Base-by-base conservation (phyloP, 306 rosid species). In the Rubus idaeus region DNA sequence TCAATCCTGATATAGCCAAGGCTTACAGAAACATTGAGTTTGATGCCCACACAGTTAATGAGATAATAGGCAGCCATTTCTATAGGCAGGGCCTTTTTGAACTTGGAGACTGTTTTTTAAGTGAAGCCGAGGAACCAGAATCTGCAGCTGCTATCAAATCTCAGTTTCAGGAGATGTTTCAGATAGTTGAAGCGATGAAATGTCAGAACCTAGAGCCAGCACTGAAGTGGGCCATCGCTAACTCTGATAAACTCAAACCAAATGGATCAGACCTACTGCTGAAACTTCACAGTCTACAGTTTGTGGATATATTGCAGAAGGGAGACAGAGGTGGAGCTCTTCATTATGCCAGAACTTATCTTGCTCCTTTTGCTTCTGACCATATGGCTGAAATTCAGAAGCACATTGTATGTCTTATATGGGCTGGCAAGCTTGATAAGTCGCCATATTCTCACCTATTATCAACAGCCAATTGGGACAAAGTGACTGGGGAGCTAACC, bases 1-100 rank as follows among this genome's bases (percentile, higher is more conserved):
- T 92, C 83, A 89, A 84, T 85, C 87, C 97, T 61, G 99, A 95
- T 85, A 90, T 92, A 84, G 82, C 97, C 44, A 92, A 90, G 89
- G 96, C 97, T 79, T 95, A 89, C 78, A 91, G 96, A 85, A 89
- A 95, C 63, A 42, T 78, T 7, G 88, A 86, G n/a, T 79, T 89
- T 74, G 97, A 95, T 77, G 51, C 77, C 45, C 92, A 76, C 75
- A 81, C 88, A 1, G 82, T 90, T 69, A 90, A 92, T 79, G 91
- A 88, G 81, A 83, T 92, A 75, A 89, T 95, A 66, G 96, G 93
- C 57, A 75, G 85, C 79, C 96, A 92, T 89, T 90, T 92, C 86
- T 92, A 89, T 83, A 90, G 86, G 72, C 90, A 88, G 71, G 97
- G 97, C 75, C 86, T 92, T 42, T 92, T 92, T 51, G 96, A 92